Evolutionary conservation across 257 asterid species (phyloP).

Genomic region (Lycium barbarum): DNA sequence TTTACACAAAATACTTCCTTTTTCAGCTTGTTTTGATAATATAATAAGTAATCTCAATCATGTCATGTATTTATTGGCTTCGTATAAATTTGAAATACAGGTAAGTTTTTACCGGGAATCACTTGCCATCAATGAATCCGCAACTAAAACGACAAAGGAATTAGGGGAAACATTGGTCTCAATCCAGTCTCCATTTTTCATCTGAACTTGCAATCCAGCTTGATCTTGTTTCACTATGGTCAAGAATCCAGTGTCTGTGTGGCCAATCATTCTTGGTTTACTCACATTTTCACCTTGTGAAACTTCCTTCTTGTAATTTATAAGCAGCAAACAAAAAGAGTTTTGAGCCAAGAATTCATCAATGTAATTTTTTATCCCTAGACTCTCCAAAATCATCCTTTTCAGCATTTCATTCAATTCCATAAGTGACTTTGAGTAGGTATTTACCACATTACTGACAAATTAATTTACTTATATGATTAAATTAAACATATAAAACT

Average conservation of each 20-base stretch:
- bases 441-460: neutral
- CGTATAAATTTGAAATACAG: too few relatives aligned
- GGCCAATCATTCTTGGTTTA: neutral
- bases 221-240: neutral
- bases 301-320: neutral
- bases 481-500: too few relatives aligned
- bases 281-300: neutral
- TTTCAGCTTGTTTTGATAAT: too few relatives aligned
- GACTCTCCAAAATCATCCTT: conserved; percentile 15
- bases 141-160: conserved; percentile 49
- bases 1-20: too few relatives aligned
- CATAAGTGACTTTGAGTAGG: neutral
- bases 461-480: too few relatives aligned
- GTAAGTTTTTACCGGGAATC: too few relatives aligned
- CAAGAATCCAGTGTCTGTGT: neutral
- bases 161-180: conserved; percentile 38
- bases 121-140: conserved; percentile 52
- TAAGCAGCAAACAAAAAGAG: neutral
- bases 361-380: neutral
- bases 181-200: conserved; percentile 59
- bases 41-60: too few relatives aligned
- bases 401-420: conserved; percentile 14
- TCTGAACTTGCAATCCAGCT: neutral
- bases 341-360: neutral
- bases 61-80: too few relatives aligned